Base-by-base conservation (phyloP, 2,329 filamentous ascomycete species). In the Tolypocladium tundrense region DNA sequence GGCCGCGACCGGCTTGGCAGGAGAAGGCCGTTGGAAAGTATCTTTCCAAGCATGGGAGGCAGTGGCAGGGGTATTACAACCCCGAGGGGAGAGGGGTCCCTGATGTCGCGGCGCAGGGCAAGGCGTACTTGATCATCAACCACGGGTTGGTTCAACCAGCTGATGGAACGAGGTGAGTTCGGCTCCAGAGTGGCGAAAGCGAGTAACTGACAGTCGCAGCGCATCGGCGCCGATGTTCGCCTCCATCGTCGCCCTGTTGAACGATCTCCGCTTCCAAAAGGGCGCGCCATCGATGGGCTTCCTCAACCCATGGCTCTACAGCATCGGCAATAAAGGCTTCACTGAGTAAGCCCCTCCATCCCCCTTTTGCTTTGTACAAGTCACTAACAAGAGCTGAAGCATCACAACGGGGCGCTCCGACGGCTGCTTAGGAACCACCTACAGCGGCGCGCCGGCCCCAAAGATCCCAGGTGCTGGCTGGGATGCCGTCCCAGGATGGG, bases 201-300 rank as follows among this genome's bases (percentile, higher is more conserved):
- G 9, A 6, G 14, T 33, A 14, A 58, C 58, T 64, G 11, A 59
- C 11, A 7, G 27, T 51, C 16, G 27, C 53, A 78, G 75, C 58
- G 85, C 86, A 0, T 79, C 86, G 2, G 73, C 82, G 0, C 88
- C 88, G 0, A 74, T 84, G 0, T 79, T 87, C 54, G 85, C 86
- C 0, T 79, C 79, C 16, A 78, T 90, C 61, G 73, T 90, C 54
- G 77, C 81, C 1, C 76, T 88, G 42, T 69, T 90, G 55, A 90
- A 90, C 66, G 82, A 85, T 59, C 79, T 81, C 27, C 76, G 85
- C 39, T 70, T 88, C 53, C 72, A 78, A 19, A 72, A 73, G n/a
- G 81, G 81, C 1, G 78, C 78, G 66, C 68, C 77, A 8, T 65
- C 73, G 0, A 70, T 87, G 64, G 83, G 84, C 1, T 86, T 85